Evolutionary conservation across 2,329 filamentous ascomycete genomes (phyloP), one percentile per base, ranked within the genome.

Genomic region (Corynespora cassiicola): DNA sequence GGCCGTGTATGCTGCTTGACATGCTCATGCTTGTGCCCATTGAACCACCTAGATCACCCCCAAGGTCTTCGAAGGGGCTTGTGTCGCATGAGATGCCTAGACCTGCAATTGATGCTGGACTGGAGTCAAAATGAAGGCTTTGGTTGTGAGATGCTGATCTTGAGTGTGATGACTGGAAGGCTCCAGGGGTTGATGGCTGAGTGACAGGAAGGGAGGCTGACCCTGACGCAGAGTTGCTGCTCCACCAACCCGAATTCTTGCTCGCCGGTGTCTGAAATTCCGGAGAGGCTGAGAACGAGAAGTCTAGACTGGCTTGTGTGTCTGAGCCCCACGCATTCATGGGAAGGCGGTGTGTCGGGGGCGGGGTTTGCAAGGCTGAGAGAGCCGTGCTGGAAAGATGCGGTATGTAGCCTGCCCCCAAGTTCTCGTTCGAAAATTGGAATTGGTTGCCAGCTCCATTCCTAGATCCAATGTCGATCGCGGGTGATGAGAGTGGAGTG

Each of bases 331-430:
- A 69, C 35, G 59, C 50, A 17, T 50, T 46, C 45, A 58, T 59
- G 11, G 59, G 42, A 28, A 66, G 44, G 2, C 54, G 52, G 21
- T 57, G 46, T n/a, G 63, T 61, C 23, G 60, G 52, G 25, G 64
- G 64, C 35, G 63, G 66, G 32, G 64, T 68, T 32, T 64, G 59
- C 47, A 64, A 64, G 56, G 66, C 65, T 61, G 63, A 64, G 33
- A 67, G 59, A 50, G 58, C 57, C 42, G 48, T 53, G 39, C 49
- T 54, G 25, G 45, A 54, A 9, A 45, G 41, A 15, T 50, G 43
- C 16, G 43, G 19, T 8, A 31, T 44, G 21, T 46, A 41, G 31
- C 44, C 54, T 18, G 46, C 20, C 30, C 46, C 43, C 21, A 50
- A 48, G 26, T 49, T 55, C 24, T 62, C 55, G 39, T 41, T 52